These are phyloP conservation scores for Serpula lacrymans DNA, from an alignment of 768 basidiomycete species.

Conservation along the genomic window DNA sequence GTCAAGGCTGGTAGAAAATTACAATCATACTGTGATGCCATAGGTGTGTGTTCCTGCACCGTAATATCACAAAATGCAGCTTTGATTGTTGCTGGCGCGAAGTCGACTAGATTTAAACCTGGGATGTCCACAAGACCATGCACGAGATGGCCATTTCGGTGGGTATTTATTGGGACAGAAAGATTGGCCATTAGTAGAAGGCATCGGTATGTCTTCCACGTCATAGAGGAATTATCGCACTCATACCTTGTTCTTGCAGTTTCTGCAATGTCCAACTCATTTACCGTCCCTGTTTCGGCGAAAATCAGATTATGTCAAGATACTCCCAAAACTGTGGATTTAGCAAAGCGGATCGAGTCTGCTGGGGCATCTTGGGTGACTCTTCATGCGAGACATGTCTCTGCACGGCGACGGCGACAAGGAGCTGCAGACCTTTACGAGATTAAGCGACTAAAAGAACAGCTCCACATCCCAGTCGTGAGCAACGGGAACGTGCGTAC, in stretches of 20 bases:
- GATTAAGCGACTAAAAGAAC: conserved; percentile 53
- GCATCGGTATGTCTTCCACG: conserved; percentile 48
- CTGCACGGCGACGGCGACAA: conserved; percentile 64
- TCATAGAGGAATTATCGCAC: background rate
- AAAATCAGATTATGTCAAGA: conserved; percentile 61
- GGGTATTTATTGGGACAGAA: conserved; percentile 71
- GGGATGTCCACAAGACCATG: conserved; percentile 74
- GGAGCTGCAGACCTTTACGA: conserved; percentile 66
- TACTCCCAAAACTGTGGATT: conserved; percentile 47
- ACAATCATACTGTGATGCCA: conserved; percentile 59
- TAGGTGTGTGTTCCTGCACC: conserved; percentile 45
- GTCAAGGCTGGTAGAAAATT: conserved; percentile 60
- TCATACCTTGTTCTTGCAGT: conserved; percentile 38
- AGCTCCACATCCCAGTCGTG: conserved; percentile 54
- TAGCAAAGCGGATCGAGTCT: conserved; percentile 58
- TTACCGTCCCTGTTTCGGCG: conserved; percentile 60
- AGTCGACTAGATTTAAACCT: conserved; percentile 64
- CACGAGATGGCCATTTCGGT: conserved; percentile 64
- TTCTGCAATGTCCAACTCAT: conserved; percentile 57
- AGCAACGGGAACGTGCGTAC: conserved; percentile 78
- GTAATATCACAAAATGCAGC: background rate
- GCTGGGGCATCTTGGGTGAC: conserved; percentile 69
- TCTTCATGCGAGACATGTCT: conserved; percentile 71
- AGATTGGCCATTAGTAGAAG: conserved; percentile 67
- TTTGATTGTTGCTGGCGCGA: conserved; percentile 7